phyloP scores from a whole-genome alignment of 805 yeast species.

The Starmerella sp. region DNA sequence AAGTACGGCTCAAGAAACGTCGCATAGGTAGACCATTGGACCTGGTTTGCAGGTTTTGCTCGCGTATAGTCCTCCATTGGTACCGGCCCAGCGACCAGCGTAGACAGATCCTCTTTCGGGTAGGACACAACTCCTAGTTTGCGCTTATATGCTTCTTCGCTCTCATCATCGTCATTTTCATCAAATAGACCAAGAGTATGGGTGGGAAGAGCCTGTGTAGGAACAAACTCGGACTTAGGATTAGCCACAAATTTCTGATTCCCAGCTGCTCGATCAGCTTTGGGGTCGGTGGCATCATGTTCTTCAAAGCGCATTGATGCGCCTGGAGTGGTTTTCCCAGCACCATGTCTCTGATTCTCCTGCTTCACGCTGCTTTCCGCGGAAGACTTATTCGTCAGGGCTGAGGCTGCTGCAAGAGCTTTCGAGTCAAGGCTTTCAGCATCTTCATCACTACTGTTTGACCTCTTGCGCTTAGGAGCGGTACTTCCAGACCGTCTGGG shows the following conservation, averaged over 20 bases:
- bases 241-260: conserved; percentile 38
- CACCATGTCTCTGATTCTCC: not conserved
- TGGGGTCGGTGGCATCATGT: not conserved
- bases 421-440: not conserved
- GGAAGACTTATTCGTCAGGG: not conserved
- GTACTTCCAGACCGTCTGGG: not conserved
- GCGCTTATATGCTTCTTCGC: conserved; percentile 59
- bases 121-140: conserved; percentile 85
- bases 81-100: conserved; percentile 72
- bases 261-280: not conserved
- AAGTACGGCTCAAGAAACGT: conserved; percentile 77
- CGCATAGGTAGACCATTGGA: conserved; percentile 79
- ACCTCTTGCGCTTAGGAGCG: not conserved
- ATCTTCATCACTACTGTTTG: not conserved
- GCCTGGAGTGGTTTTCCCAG: not conserved
- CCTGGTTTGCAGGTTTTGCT: conserved; percentile 78
- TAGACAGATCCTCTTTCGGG: conserved; percentile 66
- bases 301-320: not conserved
- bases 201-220: conserved; percentile 55
- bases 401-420: not conserved
- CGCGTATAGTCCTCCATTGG: conserved; percentile 81
- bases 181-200: conserved; percentile 59
- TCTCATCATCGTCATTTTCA: conserved; percentile 57
- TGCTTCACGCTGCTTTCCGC: too few relatives aligned
- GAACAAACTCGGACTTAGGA: conserved; percentile 66